These are phyloP conservation scores for Dalbergia cochinchinensis DNA, from an alignment of 306 rosid species.

Conservation along the genomic window DNA sequence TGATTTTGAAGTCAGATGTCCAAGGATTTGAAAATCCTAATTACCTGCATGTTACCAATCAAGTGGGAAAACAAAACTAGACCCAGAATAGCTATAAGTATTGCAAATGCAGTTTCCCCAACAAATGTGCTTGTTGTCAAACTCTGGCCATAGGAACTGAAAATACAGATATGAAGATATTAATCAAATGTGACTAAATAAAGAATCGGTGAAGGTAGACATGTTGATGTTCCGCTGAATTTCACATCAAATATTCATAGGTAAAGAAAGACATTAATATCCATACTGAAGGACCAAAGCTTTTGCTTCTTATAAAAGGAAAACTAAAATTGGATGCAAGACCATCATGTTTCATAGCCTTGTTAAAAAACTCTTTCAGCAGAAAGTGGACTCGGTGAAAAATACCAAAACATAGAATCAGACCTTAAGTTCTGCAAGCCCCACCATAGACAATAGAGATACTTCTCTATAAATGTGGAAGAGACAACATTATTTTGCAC, in stretches of 20 bases:
- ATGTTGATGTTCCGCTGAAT: conserved; percentile 25
- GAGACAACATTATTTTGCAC: conserved; percentile 66
- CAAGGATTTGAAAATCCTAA: conserved; percentile 18
- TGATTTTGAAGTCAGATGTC: not conserved
- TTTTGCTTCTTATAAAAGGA: not conserved
- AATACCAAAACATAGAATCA: conserved; percentile 24
- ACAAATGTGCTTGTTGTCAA: conserved; percentile 72
- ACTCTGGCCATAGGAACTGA: conserved; percentile 86
- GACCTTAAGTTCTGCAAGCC: conserved; percentile 98
- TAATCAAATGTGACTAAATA: conserved; percentile 34
- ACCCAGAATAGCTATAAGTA: conserved; percentile 80
- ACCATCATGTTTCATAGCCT: not conserved
- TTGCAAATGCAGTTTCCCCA: conserved; percentile 86
- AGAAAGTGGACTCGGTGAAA: not conserved
- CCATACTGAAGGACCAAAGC: conserved; percentile 1
- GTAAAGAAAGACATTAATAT: not conserved
- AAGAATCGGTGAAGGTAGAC: conserved; percentile 18
- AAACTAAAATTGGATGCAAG: conserved; percentile 9
- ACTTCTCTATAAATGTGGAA: conserved; percentile 68
- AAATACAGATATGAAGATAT: conserved; percentile 34
- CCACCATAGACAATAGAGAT: conserved; percentile 95
- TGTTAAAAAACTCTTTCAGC: conserved; percentile 20
- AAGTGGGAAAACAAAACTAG: conserved; percentile 91
- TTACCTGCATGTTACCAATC: conserved; percentile 98
- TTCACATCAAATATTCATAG: conserved; percentile 25